These are phyloP conservation scores for Hanseniaspora hatyaiensis DNA, from an alignment of 805 yeast genomes.

Conservation along the genomic window DNA sequence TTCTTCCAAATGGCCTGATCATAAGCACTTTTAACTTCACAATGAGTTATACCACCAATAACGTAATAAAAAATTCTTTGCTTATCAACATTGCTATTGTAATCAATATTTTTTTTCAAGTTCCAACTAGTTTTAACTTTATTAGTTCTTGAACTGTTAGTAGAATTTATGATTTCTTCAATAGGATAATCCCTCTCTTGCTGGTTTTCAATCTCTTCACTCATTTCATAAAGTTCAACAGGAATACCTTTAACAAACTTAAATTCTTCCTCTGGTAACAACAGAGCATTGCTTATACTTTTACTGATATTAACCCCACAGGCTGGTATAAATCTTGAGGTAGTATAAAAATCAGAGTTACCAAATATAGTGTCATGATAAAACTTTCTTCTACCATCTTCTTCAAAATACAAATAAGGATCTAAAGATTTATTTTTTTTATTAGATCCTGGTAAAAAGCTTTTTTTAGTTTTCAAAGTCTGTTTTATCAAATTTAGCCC, in stretches of 20 bases:
- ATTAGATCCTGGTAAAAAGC: conserved; percentile 19
- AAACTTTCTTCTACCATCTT: conserved; percentile 34
- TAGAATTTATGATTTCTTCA: conserved; percentile 26
- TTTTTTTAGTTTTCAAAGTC: conserved; percentile 30
- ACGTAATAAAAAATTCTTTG: conserved; percentile 70
- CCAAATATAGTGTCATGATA: conserved; percentile 41
- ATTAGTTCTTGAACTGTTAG: conserved; percentile 43
- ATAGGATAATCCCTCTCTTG: conserved; percentile 28
- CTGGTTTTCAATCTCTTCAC: background rate
- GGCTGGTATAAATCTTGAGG: conserved; percentile 65
- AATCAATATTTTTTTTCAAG: conserved; percentile 27
- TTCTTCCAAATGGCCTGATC: conserved; percentile 52
- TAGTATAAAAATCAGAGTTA: conserved; percentile 37
- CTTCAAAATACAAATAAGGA: background rate
- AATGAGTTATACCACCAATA: conserved; percentile 80
- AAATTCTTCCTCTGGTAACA: conserved; percentile 42
- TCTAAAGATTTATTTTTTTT: background rate
- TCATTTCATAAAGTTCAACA: conserved; percentile 29
- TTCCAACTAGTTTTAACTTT: conserved; percentile 73
- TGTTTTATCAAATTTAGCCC: conserved; percentile 47
- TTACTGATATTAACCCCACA: conserved; percentile 46
- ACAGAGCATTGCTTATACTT: conserved; percentile 39
- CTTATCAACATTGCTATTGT: conserved; percentile 29
- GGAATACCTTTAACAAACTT: conserved; percentile 73
- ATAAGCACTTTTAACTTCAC: conserved; percentile 67